A percentile compares a stretch with the other conserved stretches of the same genome.
Evolutionary conservation across 495 filamentous ascomycete genomes (phyloP).

Genomic region (Clohesyomyces aquaticus): DNA sequence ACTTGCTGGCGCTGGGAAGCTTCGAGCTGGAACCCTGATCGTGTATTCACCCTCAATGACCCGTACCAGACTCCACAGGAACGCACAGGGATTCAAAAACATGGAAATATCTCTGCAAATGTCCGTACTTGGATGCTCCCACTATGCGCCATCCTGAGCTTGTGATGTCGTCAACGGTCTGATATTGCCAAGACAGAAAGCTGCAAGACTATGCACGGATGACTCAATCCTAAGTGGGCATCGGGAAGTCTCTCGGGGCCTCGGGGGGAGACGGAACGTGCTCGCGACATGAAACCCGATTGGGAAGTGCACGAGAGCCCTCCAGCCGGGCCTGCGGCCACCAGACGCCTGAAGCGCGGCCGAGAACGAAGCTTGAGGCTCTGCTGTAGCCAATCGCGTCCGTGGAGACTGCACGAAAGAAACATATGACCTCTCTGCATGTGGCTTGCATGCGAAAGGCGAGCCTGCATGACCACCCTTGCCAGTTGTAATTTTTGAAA

Average conservation of each 20-base stretch:
- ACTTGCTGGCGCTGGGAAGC: too few species aligned
- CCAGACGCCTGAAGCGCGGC: background rate
- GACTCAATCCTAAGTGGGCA: background rate
- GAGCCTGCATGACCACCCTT: background rate
- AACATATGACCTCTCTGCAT: conserved; percentile 11
- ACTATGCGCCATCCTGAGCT: too few species aligned
- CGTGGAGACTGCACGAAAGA: background rate
- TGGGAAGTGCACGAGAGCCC: background rate
- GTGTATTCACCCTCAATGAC: too few species aligned
- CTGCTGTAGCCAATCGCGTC: conserved; percentile 1
- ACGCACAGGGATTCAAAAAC: too few species aligned
- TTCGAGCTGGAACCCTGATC: too few species aligned
- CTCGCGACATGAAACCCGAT: background rate
- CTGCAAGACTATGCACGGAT: background rate
- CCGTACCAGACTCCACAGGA: too few species aligned
- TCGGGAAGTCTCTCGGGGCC: background rate
- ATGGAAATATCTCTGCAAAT: too few species aligned
- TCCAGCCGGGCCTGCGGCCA: background rate
- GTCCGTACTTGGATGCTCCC: too few species aligned
- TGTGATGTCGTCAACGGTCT: background rate
- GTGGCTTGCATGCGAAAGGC: background rate
- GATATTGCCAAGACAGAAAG: background rate
- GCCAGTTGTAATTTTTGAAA: background rate
- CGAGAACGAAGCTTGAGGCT: conserved; percentile 4
- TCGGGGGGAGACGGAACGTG: background rate